Evolutionary conservation across 768 basidiomycete genomes (phyloP).

Genomic region (Lactarius evosmus): DNA sequence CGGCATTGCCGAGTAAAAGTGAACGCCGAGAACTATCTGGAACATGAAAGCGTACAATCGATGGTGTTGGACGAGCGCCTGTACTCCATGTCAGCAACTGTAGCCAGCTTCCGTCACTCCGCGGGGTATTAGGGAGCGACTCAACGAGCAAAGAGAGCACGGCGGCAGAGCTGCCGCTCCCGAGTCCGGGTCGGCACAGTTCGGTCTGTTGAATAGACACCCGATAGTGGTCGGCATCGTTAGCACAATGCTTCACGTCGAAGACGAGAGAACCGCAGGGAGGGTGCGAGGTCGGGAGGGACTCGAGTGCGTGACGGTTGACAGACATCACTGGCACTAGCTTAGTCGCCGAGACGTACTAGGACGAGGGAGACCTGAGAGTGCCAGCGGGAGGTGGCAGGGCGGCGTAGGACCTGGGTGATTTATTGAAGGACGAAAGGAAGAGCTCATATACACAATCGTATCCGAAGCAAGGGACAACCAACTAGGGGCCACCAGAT

Average conservation of each 20-base stretch:
- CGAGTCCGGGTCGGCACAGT: conserved; percentile 1
- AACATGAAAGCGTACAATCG: conserved; percentile 17
- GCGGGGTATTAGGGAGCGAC: conserved; percentile 12
- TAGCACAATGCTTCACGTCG: conserved; percentile 12
- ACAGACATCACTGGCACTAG: conserved; percentile 15
- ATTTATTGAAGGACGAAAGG: conserved; percentile 12
- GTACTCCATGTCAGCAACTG: conserved; percentile 22
- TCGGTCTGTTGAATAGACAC: conserved; percentile 2
- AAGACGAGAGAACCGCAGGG: conserved; percentile 4
- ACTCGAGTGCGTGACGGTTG: not conserved
- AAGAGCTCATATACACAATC: conserved; percentile 22
- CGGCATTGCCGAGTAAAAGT: conserved; percentile 17
- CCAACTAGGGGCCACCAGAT: conserved; percentile 20
- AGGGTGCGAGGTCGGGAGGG: conserved; percentile 5
- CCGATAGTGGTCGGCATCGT: conserved; percentile 7
- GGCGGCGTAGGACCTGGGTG: conserved; percentile 15
- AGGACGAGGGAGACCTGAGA: conserved; percentile 7
- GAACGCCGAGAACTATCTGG: conserved; percentile 12
- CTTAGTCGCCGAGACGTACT: conserved; percentile 5
- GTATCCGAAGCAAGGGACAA: conserved; percentile 21
- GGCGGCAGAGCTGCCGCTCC: not conserved
- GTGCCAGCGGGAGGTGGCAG: conserved; percentile 20
- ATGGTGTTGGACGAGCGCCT: conserved; percentile 20
- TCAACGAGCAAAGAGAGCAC: conserved; percentile 24
- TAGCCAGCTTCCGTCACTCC: not conserved